phyloP scores from a whole-genome alignment of 768 basidiomycete genomes.

The Lentinula sp. region DNA sequence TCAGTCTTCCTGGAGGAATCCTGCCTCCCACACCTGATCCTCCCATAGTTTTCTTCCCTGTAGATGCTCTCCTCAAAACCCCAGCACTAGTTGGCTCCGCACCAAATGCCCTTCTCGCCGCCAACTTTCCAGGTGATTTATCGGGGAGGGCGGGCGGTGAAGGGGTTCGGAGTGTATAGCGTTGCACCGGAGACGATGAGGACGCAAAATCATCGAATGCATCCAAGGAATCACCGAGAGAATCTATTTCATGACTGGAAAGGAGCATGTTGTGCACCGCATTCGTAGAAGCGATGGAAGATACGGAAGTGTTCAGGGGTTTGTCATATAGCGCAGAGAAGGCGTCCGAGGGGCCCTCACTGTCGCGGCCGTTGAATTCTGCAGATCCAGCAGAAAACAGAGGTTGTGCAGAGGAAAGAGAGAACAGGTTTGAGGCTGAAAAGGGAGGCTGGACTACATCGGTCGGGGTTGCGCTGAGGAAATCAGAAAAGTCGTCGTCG shows the following conservation, averaged over 20 bases:
- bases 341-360: background rate
- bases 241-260: background rate
- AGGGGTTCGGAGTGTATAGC: constrained; percentile 29
- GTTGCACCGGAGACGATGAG: constrained; percentile 20
- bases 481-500: constrained; percentile 54
- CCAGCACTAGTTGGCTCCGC: constrained; percentile 3
- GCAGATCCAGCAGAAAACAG: constrained; percentile 13
- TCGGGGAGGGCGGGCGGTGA: constrained; percentile 40
- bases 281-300: background rate
- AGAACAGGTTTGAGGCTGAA: constrained; percentile 17
- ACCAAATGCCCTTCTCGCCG: constrained; percentile 1
- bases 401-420: constrained; percentile 15
- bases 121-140: constrained; percentile 18
- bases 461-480: constrained; percentile 22
- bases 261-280: background rate
- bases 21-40: background rate
- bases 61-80: constrained; percentile 1
- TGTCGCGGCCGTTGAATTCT: background rate
- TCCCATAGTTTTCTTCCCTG: background rate
- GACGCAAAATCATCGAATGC: constrained; percentile 28
- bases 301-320: background rate
- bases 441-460: constrained; percentile 8
- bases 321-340: background rate
- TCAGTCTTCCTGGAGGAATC: background rate
- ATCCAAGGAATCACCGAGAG: constrained; percentile 3